These are phyloP conservation scores for Lactarius sp. DNA, from an alignment of 768 basidiomycete genomes.

Conservation along the genomic window DNA sequence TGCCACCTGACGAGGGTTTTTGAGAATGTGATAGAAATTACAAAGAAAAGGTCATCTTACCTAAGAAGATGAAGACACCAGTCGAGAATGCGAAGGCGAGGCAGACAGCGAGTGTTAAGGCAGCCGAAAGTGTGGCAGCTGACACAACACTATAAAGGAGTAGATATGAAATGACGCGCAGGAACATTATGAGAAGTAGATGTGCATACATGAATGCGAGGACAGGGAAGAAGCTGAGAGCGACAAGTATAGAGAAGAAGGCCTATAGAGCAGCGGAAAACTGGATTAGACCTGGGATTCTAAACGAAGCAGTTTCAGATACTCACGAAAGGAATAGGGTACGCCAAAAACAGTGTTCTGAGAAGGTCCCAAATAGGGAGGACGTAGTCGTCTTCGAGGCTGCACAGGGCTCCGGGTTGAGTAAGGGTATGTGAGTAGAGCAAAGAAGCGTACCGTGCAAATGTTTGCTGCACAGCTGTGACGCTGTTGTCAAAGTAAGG, in stretches of 20 bases:
- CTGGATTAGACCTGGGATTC: neutral
- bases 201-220: conserved; percentile 22
- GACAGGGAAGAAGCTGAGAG: conserved; percentile 21
- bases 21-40: neutral
- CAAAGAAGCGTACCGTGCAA: conserved; percentile 7
- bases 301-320: neutral
- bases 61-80: conserved; percentile 14
- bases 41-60: neutral
- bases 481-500: conserved; percentile 21
- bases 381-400: conserved; percentile 20
- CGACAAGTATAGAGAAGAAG: conserved; percentile 15
- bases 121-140: conserved; percentile 11
- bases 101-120: conserved; percentile 14
- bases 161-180: neutral
- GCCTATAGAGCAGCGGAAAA: neutral
- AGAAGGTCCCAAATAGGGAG: conserved; percentile 9
- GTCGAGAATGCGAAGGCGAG: conserved; percentile 20
- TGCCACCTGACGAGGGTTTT: conserved; percentile 4
- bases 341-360: neutral
- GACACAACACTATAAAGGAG: neutral
- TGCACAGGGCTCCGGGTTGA: neutral
- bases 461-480: conserved; percentile 10
- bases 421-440: neutral
- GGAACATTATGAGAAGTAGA: neutral
- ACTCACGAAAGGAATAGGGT: conserved; percentile 20